Base-by-base conservation (phyloP, 148 eudicot genomes). In the Silene latifolia region DNA sequence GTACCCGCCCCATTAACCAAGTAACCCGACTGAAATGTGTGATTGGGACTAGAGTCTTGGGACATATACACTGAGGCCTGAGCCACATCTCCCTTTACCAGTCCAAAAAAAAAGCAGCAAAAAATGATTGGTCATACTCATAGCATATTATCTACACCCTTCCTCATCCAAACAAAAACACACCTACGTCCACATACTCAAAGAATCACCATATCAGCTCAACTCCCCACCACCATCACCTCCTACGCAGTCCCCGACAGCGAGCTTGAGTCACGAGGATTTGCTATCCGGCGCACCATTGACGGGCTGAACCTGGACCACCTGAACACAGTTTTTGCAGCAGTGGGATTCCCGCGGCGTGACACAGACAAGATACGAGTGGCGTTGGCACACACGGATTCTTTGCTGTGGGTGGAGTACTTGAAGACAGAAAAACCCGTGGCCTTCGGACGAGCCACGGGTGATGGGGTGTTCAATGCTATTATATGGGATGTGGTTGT, bases 401-500 rank as follows among this genome's bases (percentile, higher is more conserved):
- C 89, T 0, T 24, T 94, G n/a, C 15, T 90, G 14, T 94, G 98
- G 98, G 76, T 86, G 0, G 92, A 91, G 79, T 76, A 86, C 81
- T 82, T 77, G 72, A 91, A 90, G 80, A 88, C 89, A 2, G 67
- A 77, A 24, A 73, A 84, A 61, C 97, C 98, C 7, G 96, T 94
- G 81, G 98, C 96, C 53, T 94, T 94, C 35, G 98, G 96, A 4
- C 80, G 98, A 62, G 97, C 97, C 2, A 94, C 98, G 2, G 98
- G 98, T 0, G 98, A 94, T 70, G 98, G 98, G 0, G 98, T 91
- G 46, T 94, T 94, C 59, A 94, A 94, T 62, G 89, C 98, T n/a
- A 89, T 94, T 8, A 91, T 94, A 25, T 94, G 98, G 98, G 98
- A 94, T 20, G 98, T 94, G 51, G 98, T 90, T 71, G 98, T 94